A percentile compares a stretch with the other conserved stretches of the same genome.
phyloP scores from a whole-genome alignment of 352 stramenopile genomes.

The Phytophthora hibernalis region DNA sequence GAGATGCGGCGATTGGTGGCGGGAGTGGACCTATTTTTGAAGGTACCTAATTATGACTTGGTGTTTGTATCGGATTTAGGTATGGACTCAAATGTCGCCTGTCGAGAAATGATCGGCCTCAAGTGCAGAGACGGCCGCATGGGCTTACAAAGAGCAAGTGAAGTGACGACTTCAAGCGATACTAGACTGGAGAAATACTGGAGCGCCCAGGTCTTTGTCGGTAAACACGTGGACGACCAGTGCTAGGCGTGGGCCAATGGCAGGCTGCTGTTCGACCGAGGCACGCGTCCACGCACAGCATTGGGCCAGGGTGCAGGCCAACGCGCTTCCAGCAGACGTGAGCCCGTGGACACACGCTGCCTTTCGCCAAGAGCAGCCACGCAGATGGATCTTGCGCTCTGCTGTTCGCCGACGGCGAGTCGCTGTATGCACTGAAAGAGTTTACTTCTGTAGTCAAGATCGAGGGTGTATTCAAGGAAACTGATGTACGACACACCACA shows the following conservation, averaged over 20 bases:
- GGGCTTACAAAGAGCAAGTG: conserved; percentile 8
- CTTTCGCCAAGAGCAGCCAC: conserved; percentile 34
- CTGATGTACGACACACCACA: not conserved
- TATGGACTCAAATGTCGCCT: not conserved
- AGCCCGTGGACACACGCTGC: conserved; percentile 19
- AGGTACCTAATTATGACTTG: not conserved
- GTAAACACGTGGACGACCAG: conserved; percentile 3
- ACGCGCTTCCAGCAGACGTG: conserved; percentile 16
- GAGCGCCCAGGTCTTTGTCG: not conserved
- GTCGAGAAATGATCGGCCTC: conserved; percentile 18
- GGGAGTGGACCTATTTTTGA: not conserved
- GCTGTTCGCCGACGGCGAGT: conserved; percentile 18
- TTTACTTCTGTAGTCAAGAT: too few relatives aligned
- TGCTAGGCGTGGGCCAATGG: conserved; percentile 11
- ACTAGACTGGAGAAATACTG: conserved; percentile 23
- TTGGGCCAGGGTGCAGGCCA: conserved; percentile 29
- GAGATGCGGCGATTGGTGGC: not conserved
- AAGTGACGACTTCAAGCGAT: conserved; percentile 12
- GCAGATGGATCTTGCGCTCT: conserved; percentile 19
- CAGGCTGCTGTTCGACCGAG: not conserved
- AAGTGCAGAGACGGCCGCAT: not conserved
- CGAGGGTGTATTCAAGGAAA: not conserved
- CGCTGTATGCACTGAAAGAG: conserved; percentile 16
- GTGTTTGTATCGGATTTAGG: not conserved
- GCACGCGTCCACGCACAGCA: conserved; percentile 22